These are phyloP conservation scores for Croton setiger DNA, from an alignment of 441 rosid genomes.

Conservation along the genomic window DNA sequence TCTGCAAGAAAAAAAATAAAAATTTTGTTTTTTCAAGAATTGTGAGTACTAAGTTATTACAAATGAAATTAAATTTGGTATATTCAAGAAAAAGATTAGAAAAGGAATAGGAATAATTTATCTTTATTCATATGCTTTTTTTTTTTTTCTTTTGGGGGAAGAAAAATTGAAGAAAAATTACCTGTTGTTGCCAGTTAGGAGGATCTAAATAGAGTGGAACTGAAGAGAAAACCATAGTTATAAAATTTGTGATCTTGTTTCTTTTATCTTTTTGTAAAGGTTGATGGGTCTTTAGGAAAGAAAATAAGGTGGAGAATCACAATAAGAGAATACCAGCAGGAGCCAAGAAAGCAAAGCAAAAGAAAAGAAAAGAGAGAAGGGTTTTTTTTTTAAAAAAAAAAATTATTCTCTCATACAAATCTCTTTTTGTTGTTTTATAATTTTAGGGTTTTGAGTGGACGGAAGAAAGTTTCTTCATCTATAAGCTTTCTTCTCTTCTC, in stretches of 20 bases:
- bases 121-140: slow-evolving; percentile 28
- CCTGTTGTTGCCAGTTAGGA: slow-evolving; percentile 90
- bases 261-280: slow-evolving; percentile 49
- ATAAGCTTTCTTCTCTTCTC: slow-evolving; percentile 34
- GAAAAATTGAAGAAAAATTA: slow-evolving; percentile 24
- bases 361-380: slow-evolving; percentile 24
- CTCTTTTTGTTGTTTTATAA: slow-evolving; percentile 40
- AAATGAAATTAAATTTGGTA: slow-evolving; percentile 33
- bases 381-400: slow-evolving; percentile 23
- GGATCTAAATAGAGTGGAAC: slow-evolving; percentile 96
- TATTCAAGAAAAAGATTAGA: slow-evolving; percentile 28
- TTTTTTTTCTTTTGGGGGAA: slow-evolving; percentile 18
- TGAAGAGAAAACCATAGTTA: slow-evolving; percentile 83
- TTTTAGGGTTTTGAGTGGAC: slow-evolving; percentile 48
- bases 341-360: slow-evolving; percentile 38
- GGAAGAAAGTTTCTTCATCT: slow-evolving; percentile 31
- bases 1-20: slow-evolving; percentile 31
- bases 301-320: slow-evolving; percentile 59
- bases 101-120: slow-evolving; percentile 39
- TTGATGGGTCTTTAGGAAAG: slow-evolving; percentile 43
- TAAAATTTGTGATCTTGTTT: slow-evolving; percentile 30
- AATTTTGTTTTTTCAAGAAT: slow-evolving; percentile 10
- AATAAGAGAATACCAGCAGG: slow-evolving; percentile 39
- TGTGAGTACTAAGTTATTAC: not conserved
- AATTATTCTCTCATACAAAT: slow-evolving; percentile 25